These are phyloP conservation scores for Lentinus tigrinus DNA, from an alignment of 768 basidiomycete species.

Conservation along the genomic window DNA sequence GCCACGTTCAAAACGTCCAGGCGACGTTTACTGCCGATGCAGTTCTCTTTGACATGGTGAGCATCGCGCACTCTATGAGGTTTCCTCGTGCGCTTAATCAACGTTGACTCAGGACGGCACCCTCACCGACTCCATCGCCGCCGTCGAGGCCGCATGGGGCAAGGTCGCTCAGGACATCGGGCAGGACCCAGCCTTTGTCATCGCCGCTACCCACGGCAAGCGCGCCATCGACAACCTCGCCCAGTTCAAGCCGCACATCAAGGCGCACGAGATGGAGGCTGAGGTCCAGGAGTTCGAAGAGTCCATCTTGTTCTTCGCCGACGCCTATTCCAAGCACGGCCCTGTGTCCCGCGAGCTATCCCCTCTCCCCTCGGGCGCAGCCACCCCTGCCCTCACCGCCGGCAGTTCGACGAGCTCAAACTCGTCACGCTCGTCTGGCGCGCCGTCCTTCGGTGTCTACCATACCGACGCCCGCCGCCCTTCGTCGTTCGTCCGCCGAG, in stretches of 20 bases:
- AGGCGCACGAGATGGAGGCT: slow-evolving; percentile 51
- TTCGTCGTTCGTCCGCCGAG: slow-evolving; percentile 44
- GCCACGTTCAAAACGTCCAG: not conserved
- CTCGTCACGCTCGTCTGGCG: slow-evolving; percentile 44
- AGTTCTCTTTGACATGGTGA: slow-evolving; percentile 67
- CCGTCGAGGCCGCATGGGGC: slow-evolving; percentile 75
- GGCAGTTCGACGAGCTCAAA: slow-evolving; percentile 36
- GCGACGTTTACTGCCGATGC: slow-evolving; percentile 50
- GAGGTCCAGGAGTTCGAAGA: slow-evolving; percentile 62
- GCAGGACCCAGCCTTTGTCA: slow-evolving; percentile 62
- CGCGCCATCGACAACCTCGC: slow-evolving; percentile 73
- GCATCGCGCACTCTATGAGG: slow-evolving; percentile 6
- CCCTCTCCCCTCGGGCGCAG: slow-evolving; percentile 32
- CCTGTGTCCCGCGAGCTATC: slow-evolving; percentile 33
- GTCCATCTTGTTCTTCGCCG: slow-evolving; percentile 63
- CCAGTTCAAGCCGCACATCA: slow-evolving; percentile 56
- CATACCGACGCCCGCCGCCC: slow-evolving; percentile 33
- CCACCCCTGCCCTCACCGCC: slow-evolving; percentile 44
- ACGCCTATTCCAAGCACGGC: slow-evolving; percentile 49
- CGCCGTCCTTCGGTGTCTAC: slow-evolving; percentile 37
- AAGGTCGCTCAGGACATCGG: slow-evolving; percentile 69
- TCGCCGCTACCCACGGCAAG: slow-evolving; percentile 73
- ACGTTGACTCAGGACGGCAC: slow-evolving; percentile 55
- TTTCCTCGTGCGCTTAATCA: not conserved
- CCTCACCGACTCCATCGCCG: slow-evolving; percentile 71